Conservation (phyloP, 2,329 filamentous ascomycete genomes). For the Pyricularia grisea region DNA sequence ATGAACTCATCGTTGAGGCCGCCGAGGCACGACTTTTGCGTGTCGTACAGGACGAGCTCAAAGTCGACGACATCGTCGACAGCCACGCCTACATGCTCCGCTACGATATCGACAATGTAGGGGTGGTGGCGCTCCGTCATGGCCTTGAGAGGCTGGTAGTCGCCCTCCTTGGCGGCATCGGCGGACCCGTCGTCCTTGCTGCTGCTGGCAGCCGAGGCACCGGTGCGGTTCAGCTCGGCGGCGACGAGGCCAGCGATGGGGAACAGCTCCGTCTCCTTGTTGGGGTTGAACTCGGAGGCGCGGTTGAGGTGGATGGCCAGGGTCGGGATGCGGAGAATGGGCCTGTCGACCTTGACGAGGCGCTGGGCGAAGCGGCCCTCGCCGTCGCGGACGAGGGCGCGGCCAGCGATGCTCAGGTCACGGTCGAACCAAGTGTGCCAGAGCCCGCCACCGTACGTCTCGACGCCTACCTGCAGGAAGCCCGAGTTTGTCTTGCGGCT, state of each 20-base stretch:
- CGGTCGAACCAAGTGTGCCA: conserved; percentile 99
- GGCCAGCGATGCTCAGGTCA: conserved; percentile 81
- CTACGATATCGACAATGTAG: conserved; percentile 76
- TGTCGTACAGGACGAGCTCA: conserved; percentile 94
- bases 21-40: conserved; percentile 80
- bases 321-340: conserved; percentile 85
- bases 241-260: conserved; percentile 83
- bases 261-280: conserved; percentile 94
- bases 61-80: conserved; percentile 78
- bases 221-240: conserved; percentile 76
- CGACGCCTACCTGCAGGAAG: conserved; percentile 89
- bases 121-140: conserved; percentile 82
- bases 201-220: conserved; percentile 29
- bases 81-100: conserved; percentile 63
- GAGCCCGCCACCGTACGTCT: conserved; percentile 92
- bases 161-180: conserved; percentile 34
- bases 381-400: conserved; percentile 71
- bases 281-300: conserved; percentile 78
- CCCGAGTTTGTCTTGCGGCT: conserved; percentile 76
- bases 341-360: conserved; percentile 82
- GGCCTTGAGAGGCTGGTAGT: conserved; percentile 67
- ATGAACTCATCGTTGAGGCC: conserved; percentile 91
- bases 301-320: conserved; percentile 91
- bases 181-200: conserved; percentile 29
- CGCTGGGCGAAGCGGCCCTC: conserved; percentile 66